Conservation (phyloP, 768 basidiomycete genomes). For the Mycena kentingensis region DNA sequence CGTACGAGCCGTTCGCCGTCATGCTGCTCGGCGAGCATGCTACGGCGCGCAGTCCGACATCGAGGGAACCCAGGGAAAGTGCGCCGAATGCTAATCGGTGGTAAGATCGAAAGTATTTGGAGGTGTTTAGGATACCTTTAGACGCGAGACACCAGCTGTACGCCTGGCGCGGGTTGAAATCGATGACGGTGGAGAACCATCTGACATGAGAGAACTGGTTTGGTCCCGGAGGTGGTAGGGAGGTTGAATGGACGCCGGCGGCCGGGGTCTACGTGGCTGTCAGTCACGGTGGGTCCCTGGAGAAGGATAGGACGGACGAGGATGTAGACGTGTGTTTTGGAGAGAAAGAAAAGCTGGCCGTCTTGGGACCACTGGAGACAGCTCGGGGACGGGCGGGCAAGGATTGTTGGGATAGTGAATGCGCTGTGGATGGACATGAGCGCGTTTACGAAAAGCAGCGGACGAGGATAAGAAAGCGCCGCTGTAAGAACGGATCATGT, state of each 20-base stretch:
- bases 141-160: slow-evolving; percentile 26
- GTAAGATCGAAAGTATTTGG: slow-evolving; percentile 3
- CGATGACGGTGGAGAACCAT: slow-evolving; percentile 58
- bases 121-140: slow-evolving; percentile 17
- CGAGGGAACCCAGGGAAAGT: slow-evolving; percentile 54
- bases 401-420: slow-evolving; percentile 59
- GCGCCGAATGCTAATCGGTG: slow-evolving; percentile 46
- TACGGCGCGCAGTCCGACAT: slow-evolving; percentile 45
- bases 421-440: slow-evolving; percentile 53
- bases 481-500: no score
- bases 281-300: no score
- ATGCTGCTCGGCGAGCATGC: slow-evolving; percentile 53
- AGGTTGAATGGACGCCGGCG: slow-evolving; percentile 34
- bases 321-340: slow-evolving; percentile 67
- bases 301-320: slow-evolving; percentile 45
- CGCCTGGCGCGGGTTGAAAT: slow-evolving; percentile 34
- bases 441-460: no score
- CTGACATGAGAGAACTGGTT: slow-evolving; percentile 17
- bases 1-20: slow-evolving; percentile 48
- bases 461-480: no score
- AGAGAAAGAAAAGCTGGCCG: slow-evolving; percentile 69
- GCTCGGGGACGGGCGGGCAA: slow-evolving; percentile 57
- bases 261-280: slow-evolving; percentile 63
- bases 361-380: slow-evolving; percentile 76
- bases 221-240: slow-evolving; percentile 30